Percentiles rank a stretch among this genome's conserved stretches.
Evolutionary conservation across 163 green algal genomes (phyloP).

Genomic region (Smithsoniella earleae): DNA sequence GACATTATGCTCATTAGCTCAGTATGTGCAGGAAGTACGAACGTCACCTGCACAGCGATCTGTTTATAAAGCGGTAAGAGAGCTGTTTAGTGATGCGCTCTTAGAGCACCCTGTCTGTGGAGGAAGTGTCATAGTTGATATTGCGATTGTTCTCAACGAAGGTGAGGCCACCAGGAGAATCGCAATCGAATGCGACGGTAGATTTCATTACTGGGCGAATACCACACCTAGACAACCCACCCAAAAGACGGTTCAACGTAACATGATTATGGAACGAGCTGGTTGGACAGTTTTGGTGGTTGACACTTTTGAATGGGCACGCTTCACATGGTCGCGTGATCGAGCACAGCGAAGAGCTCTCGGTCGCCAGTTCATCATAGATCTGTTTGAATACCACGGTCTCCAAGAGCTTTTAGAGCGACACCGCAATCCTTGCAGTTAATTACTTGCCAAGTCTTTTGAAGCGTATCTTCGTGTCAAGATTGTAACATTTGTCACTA

Average conservation of each 20-base stretch:
- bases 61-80: not conserved
- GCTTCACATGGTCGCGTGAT: not conserved
- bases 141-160: not conserved
- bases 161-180: not conserved
- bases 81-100: not conserved
- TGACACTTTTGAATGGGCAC: not conserved
- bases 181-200: not conserved
- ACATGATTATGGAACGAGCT: not conserved
- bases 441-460: no score
- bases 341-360: not conserved
- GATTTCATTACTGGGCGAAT: not conserved
- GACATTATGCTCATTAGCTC: not conserved
- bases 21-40: not conserved
- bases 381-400: not conserved
- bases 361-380: not conserved
- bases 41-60: not conserved
- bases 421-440: no score
- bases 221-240: not conserved
- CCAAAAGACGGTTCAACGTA: not conserved
- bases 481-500: no score
- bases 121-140: not conserved
- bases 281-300: not conserved
- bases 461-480: no score
- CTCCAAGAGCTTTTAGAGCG: not conserved
- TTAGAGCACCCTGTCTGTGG: not conserved